These are phyloP conservation scores for Plasmodium fragile DNA, from an alignment of 169 alveolate genomes.

Conservation along the genomic window DNA sequence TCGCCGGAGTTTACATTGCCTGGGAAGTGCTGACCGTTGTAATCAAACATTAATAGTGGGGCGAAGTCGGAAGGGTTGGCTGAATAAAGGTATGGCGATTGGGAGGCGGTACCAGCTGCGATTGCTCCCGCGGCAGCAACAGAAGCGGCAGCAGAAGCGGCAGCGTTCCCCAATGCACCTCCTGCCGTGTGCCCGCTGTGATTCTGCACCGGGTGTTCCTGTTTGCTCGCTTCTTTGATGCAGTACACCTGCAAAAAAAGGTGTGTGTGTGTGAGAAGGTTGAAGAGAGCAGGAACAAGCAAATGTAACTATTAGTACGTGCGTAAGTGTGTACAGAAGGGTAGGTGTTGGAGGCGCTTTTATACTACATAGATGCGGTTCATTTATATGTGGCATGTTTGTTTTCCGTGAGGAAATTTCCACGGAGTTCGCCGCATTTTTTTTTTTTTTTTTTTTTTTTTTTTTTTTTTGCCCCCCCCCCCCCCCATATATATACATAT, in stretches of 20 bases:
- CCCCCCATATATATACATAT: background rate
- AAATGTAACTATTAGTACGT: background rate
- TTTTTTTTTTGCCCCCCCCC: no score
- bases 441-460: no score
- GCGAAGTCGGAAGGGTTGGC: background rate
- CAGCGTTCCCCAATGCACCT: background rate
- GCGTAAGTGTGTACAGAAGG: background rate
- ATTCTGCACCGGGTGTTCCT: background rate
- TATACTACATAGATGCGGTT: background rate
- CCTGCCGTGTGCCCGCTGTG: background rate
- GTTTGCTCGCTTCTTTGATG: conserved; percentile 2
- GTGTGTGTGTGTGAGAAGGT: background rate
- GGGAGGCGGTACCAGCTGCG: background rate
- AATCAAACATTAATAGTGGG: background rate
- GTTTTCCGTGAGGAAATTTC: no score
- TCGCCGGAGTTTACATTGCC: background rate
- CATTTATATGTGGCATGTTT: background rate
- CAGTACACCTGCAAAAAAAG: conserved; percentile 50
- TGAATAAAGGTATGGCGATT: conserved; percentile 1
- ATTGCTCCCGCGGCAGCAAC: background rate
- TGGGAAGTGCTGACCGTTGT: background rate
- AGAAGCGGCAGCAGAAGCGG: no score
- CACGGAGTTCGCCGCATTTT: no score
- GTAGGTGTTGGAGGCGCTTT: background rate
- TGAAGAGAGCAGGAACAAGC: background rate